Evolutionary conservation across 2,329 filamentous ascomycete species (phyloP), one percentile per base, ranked within the genome.

Genomic region (Aspergillus felis): DNA sequence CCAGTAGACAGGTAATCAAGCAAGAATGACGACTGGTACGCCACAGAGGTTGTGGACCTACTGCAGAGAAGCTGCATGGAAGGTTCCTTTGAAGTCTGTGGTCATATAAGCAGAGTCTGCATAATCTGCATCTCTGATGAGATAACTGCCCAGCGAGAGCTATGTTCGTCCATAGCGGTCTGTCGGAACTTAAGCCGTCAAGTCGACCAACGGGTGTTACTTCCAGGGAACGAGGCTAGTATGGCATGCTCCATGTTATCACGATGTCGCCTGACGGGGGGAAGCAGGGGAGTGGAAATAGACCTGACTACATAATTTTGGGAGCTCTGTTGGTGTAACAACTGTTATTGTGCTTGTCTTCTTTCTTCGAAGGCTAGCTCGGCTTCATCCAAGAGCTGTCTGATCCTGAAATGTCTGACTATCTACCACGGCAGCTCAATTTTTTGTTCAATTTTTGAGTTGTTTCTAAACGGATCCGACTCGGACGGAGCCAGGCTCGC

Each of bases 21-120:
- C 20, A 49, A 52, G 51, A 57, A 46, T 32, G 46, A 41, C 54
- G 46, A 53, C 51, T 35, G 52, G 54, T 47, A 60, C 61, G 58
- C 60, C 54, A 61, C 67, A 55, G 58, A 65, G 14, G 12, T 20
- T 12, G 65, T 64, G 61, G 53, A 56, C 57, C 27, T 52, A 50
- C 62, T 71, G 67, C 70, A 72, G 59, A 67, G 69, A 73, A 73
- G 53, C 58, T 68, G 66, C 65, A 67, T 69, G 60, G 70, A 73
- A 72, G 54, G 17, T 71, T 71, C 67, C 65, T 61, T 67, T 59
- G 59, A 20, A 41, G 24, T 53, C 53, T 14, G 20, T 51, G 35
- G 32, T 50, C 51, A 52, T 51, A 52, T 51, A 46, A 28, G 51
- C 55, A 49, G 27, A 41, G 22, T 55, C 56, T 58, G 55, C 56